phyloP scores from a whole-genome alignment of 2,329 filamentous ascomycete genomes.

The Cladosporium colombiae region DNA sequence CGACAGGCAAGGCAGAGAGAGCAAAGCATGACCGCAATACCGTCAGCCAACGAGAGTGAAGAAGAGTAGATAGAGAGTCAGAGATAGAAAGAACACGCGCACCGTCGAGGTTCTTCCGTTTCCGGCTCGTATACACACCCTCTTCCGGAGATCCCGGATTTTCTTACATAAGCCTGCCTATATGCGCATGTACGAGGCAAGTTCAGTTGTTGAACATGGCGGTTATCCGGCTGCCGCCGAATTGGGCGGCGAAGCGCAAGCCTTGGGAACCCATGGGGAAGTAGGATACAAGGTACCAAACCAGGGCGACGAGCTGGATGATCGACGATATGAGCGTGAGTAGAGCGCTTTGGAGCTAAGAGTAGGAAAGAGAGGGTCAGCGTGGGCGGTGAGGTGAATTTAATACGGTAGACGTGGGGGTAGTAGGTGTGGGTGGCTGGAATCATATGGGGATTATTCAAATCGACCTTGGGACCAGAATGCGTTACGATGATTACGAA shows the following conservation, averaged over 20 bases:
- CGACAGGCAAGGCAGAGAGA: neutral
- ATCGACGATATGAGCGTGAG: conserved; percentile 84
- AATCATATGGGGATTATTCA: neutral
- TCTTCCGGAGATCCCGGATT: neutral
- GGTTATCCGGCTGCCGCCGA: conserved; percentile 79
- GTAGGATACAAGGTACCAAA: conserved; percentile 96
- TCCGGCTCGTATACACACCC: neutral
- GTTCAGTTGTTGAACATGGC: conserved; percentile 79
- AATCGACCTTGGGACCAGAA: conserved; percentile 1
- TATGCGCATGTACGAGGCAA: neutral
- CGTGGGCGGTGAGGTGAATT: conserved; percentile 8
- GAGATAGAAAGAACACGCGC: neutral
- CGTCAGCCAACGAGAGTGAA: neutral
- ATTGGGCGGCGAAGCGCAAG: conserved; percentile 79
- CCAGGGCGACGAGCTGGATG: conserved; percentile 76
- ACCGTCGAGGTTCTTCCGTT: neutral
- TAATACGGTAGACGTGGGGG: conserved; percentile 18
- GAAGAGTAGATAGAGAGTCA: neutral
- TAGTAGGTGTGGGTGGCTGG: neutral
- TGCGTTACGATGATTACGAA: conserved; percentile 20
- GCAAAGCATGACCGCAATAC: neutral
- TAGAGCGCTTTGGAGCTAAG: conserved; percentile 76
- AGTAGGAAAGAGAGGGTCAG: conserved; percentile 19
- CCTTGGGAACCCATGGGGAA: conserved; percentile 95
- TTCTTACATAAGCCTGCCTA: conserved; percentile 11